Percentiles rank a stretch among this genome's conserved stretches.
Conservation (phyloP, 2,329 filamentous ascomycete species). For the Triangularia setosa region DNA sequence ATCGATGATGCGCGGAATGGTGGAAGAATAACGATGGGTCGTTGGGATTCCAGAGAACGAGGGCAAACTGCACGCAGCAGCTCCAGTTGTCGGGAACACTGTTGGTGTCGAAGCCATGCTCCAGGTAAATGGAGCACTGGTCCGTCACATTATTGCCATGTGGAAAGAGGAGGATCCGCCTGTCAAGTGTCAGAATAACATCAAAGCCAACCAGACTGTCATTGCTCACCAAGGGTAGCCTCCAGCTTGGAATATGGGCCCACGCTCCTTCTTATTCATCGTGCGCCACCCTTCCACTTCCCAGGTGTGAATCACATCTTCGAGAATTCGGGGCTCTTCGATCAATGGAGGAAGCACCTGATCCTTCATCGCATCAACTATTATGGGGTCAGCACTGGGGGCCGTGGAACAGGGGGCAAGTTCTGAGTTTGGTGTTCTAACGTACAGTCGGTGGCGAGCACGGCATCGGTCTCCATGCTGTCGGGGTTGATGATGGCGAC, state of each 20-base stretch:
- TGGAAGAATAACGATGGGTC: slow-evolving; percentile 83
- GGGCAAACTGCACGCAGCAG: slow-evolving; percentile 90
- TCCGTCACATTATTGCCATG: slow-evolving; percentile 86
- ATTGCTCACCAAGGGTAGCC: slow-evolving; percentile 75
- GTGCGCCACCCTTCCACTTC: slow-evolving; percentile 78
- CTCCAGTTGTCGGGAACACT: slow-evolving; percentile 89
- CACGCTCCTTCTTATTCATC: slow-evolving; percentile 76
- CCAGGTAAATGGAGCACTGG: slow-evolving; percentile 89
- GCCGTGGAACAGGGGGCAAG: not conserved
- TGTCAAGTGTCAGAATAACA: slow-evolving; percentile 31
- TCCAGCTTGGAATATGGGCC: slow-evolving; percentile 80
- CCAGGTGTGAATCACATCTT: slow-evolving; percentile 78
- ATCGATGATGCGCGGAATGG: slow-evolving; percentile 86
- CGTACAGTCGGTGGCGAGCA: slow-evolving; percentile 51
- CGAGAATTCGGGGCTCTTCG: slow-evolving; percentile 75
- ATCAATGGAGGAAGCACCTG: slow-evolving; percentile 66
- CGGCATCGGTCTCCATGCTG: slow-evolving; percentile 32
- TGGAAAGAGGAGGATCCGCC: slow-evolving; percentile 93
- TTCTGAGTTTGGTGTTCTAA: slow-evolving; percentile 6
- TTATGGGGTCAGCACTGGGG: slow-evolving; percentile 20
- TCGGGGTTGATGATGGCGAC: slow-evolving; percentile 55
- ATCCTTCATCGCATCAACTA: slow-evolving; percentile 82
- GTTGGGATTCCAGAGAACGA: slow-evolving; percentile 91
- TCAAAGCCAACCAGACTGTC: not conserved
- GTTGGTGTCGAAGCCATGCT: slow-evolving; percentile 79